A percentile compares a stretch with the other conserved stretches of the same genome.
Conservation (phyloP, 108 stramenopile species). For the Aureococcus anophagefferens region DNA sequence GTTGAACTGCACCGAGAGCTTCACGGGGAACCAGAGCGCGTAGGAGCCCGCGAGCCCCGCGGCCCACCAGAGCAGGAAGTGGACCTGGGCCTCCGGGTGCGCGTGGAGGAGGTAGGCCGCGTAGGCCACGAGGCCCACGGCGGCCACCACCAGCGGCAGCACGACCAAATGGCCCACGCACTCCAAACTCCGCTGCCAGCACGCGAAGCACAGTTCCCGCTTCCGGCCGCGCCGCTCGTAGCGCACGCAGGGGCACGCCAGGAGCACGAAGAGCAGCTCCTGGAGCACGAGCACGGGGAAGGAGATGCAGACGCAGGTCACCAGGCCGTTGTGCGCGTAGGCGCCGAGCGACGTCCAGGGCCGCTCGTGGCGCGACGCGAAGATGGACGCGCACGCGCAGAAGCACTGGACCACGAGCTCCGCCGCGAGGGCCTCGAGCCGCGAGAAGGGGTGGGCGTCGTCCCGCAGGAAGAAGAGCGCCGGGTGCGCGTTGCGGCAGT, state of each 20-base stretch:
- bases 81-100: no score
- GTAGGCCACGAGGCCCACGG: not conserved
- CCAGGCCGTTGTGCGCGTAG: not conserved
- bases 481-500: not conserved
- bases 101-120: not conserved
- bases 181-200: not conserved
- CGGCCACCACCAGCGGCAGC: not conserved
- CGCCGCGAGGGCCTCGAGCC: not conserved
- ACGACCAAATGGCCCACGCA: not conserved
- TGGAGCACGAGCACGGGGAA: not conserved
- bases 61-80: not conserved
- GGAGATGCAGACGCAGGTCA: not conserved
- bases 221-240: not conserved
- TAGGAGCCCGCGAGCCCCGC: not conserved
- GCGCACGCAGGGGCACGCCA: not conserved
- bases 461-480: not conserved
- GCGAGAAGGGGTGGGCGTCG: not conserved
- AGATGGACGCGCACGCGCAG: not conserved
- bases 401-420: not conserved
- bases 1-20: not conserved
- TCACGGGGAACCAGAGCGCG: not conserved
- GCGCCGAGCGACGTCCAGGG: not conserved
- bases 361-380: not conserved
- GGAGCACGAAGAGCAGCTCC: not conserved
- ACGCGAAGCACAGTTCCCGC: not conserved